phyloP scores from a whole-genome alignment of 371 early-diverging fungal genomes.

The Saksenaea vasiformis region DNA sequence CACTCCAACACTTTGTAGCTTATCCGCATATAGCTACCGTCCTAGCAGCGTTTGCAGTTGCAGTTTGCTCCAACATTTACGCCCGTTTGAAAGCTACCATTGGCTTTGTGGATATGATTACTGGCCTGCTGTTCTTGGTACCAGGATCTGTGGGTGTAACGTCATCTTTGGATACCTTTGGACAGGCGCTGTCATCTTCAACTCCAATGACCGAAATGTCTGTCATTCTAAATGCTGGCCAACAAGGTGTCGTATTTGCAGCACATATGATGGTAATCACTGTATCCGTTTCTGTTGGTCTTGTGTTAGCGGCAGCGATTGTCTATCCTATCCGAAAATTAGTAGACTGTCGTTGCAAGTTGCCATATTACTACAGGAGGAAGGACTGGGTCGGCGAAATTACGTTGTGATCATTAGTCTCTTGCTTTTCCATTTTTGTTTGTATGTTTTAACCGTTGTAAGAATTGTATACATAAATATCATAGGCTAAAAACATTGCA shows the following conservation, averaged over 20 bases:
- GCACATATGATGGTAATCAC: slow-evolving; percentile 44
- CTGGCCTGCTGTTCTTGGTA: slow-evolving; percentile 32
- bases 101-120: slow-evolving; percentile 41
- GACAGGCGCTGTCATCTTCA: slow-evolving; percentile 16
- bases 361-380: slow-evolving; percentile 19
- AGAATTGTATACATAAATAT: neutral
- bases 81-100: slow-evolving; percentile 26
- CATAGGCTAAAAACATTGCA: too few species aligned
- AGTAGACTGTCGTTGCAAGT: slow-evolving; percentile 20
- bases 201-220: slow-evolving; percentile 28
- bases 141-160: slow-evolving; percentile 40
- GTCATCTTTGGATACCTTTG: slow-evolving; percentile 25
- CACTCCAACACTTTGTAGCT: slow-evolving; percentile 18
- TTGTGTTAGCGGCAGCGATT: slow-evolving; percentile 28
- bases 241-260: slow-evolving; percentile 35
- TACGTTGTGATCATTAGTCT: slow-evolving; percentile 19
- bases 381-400: slow-evolving; percentile 39
- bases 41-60: slow-evolving; percentile 31
- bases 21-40: slow-evolving; percentile 37
- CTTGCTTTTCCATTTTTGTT: neutral
- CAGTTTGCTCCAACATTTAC: slow-evolving; percentile 25
- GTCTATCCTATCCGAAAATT: slow-evolving; percentile 35
- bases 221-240: slow-evolving; percentile 33
- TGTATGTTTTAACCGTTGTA: neutral
- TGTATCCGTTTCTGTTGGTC: slow-evolving; percentile 32